phyloP scores from a whole-genome alignment of 73 alveolate genomes.

The Symbiodinium pilosum region DNA sequence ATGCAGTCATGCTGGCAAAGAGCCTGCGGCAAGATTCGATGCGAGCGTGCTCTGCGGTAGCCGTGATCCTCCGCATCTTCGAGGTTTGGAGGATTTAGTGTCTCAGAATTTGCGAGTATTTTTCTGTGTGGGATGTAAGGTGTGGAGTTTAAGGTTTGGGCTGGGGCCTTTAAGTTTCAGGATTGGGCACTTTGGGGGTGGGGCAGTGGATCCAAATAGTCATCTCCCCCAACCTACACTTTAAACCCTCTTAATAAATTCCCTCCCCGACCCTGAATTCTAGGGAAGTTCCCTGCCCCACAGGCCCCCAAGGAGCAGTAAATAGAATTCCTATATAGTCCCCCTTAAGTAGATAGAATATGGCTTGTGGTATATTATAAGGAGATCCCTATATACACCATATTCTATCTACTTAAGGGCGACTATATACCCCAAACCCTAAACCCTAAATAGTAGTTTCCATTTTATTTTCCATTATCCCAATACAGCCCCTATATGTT shows the following conservation, averaged over 20 bases:
- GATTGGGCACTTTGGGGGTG: background rate
- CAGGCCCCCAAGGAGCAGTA: background rate
- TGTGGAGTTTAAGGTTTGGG: background rate
- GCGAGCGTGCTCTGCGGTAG: background rate
- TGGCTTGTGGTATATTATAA: too few species aligned
- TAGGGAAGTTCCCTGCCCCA: background rate
- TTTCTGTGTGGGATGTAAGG: background rate
- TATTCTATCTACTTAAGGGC: too few species aligned
- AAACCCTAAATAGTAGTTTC: background rate
- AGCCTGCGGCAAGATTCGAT: background rate
- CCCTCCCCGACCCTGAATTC: background rate
- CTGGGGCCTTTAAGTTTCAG: background rate
- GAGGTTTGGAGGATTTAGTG: background rate
- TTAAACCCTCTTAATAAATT: background rate
- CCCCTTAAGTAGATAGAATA: too few species aligned
- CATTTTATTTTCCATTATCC: background rate
- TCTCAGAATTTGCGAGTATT: background rate
- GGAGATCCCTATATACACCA: too few species aligned
- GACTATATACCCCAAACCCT: constrained; percentile 8
- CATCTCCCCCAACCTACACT: background rate
- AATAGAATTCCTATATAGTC: background rate
- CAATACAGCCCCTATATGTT: background rate
- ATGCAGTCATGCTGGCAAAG: too few species aligned
- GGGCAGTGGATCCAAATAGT: background rate
- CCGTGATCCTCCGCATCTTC: background rate